Base-by-base conservation (phyloP, 768 basidiomycete genomes). In the Amyloporia xantha region DNA sequence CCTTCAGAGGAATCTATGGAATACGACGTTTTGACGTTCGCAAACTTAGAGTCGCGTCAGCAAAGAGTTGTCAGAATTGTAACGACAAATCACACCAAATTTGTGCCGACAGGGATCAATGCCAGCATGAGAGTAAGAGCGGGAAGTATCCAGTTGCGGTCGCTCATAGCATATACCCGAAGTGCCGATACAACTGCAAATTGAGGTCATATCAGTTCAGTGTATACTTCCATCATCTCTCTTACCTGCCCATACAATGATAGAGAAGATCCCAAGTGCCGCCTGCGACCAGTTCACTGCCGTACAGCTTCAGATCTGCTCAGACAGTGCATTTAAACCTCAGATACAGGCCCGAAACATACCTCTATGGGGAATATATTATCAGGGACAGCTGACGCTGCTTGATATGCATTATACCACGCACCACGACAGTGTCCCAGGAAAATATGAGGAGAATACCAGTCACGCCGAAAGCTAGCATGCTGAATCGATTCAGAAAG, bases 161-260 rank as follows among this genome's bases (percentile, higher is more conserved):
- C 28, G 19, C 42, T 28, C 24, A 44, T 30, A 26, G 42, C 42
- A n/a, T 44, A 44, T 10, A 44, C 42, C 19, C 42, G 42, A 17
- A 44, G 42, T 17, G 42, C 6, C 26, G 42, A 44, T 12, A 44
- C 25, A 28, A 44, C 42, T 44, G n/a, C n/a, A 10, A 35, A n/a
- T n/a, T n/a, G n/a, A n/a, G n/a, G n/a, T n/a, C 20, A 39, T 7
- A n/a, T n/a, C n/a, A n/a, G n/a, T n/a, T n/a, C n/a, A n/a, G n/a
- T n/a, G n/a, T n/a, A n/a, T n/a, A n/a, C n/a, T n/a, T n/a, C n/a
- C n/a, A n/a, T n/a, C n/a, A n/a, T n/a, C n/a, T n/a, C n/a, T n/a
- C n/a, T n/a, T 24, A 44, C 42, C 23, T 23, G 42, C 42, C 42
- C 42, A 44, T 7, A 44, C 17, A 12, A 44, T 3, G 4, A 44